These are phyloP conservation scores for Oryza longistaminata DNA, from an alignment of 176 grass and related monocot genomes.

Conservation along the genomic window DNA sequence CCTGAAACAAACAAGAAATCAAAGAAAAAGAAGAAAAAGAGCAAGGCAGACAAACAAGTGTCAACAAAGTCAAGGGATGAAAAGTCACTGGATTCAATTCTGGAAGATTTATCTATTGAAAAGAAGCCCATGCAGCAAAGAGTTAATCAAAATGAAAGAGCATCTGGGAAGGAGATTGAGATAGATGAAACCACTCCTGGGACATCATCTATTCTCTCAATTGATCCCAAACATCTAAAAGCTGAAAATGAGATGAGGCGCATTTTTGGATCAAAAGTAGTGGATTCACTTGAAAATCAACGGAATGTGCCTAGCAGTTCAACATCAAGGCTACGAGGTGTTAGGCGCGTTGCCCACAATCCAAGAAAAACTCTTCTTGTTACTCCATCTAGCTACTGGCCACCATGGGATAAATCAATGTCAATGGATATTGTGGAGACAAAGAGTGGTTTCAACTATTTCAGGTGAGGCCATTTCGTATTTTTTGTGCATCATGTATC, in stretches of 20 bases:
- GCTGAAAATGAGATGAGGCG: slow-evolving; percentile 93
- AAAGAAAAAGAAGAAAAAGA: slow-evolving; percentile 98
- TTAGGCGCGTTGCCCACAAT: slow-evolving; percentile 60
- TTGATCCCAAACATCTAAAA: slow-evolving; percentile 87
- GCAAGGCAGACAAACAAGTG: slow-evolving; percentile 43
- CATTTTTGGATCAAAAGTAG: slow-evolving; percentile 99
- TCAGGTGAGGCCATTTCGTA: slow-evolving; percentile 58
- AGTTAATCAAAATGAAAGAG: slow-evolving; percentile 40
- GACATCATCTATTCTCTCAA: slow-evolving; percentile 52
- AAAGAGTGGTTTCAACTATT: slow-evolving; percentile 78
- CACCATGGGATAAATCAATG: slow-evolving; percentile 83
- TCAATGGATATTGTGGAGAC: slow-evolving; percentile 86
- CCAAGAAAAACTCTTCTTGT: slow-evolving; percentile 85
- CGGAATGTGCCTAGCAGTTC: slow-evolving; percentile 55
- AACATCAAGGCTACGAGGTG: slow-evolving; percentile 70
- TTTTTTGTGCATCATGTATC: neutral
- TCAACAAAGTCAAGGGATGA: slow-evolving; percentile 46
- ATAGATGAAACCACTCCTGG: slow-evolving; percentile 28
- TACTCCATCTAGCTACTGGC: slow-evolving; percentile 74
- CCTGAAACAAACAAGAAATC: slow-evolving; percentile 70
- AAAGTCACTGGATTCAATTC: slow-evolving; percentile 66
- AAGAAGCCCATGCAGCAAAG: slow-evolving; percentile 39
- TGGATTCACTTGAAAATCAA: slow-evolving; percentile 94
- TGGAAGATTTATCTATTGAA: slow-evolving; percentile 81
- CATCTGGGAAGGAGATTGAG: slow-evolving; percentile 53